Conservation (phyloP, 2,329 filamentous ascomycete species). For the Aspergillus ustus region DNA sequence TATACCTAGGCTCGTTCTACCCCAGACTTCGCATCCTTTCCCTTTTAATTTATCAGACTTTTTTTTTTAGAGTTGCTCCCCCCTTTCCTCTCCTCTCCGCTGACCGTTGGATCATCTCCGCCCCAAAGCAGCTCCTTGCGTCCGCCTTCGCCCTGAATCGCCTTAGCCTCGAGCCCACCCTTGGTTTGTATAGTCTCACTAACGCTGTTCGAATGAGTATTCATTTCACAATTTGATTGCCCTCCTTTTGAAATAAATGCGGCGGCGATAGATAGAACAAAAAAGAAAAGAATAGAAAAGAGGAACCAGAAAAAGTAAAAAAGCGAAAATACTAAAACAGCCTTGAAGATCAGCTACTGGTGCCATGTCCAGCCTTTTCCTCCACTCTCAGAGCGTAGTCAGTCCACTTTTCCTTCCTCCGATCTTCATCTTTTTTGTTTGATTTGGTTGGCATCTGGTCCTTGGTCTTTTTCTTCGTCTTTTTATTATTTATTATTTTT, state of each 20-base stretch:
- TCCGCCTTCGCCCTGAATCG: slow-evolving; percentile 22
- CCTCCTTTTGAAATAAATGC: background rate
- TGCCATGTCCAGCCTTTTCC: slow-evolving; percentile 29
- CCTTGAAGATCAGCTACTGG: slow-evolving; percentile 25
- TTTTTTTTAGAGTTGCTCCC: slow-evolving; percentile 13
- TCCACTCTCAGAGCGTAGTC: slow-evolving; percentile 17
- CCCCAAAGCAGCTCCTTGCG: slow-evolving; percentile 25
- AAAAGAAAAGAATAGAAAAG: slow-evolving; percentile 6
- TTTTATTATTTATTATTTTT: slow-evolving; percentile 12
- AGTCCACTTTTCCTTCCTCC: slow-evolving; percentile 22
- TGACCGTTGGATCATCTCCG: slow-evolving; percentile 30
- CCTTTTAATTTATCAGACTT: slow-evolving; percentile 11
- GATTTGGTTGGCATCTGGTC: slow-evolving; percentile 14
- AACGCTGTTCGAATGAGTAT: too few species aligned
- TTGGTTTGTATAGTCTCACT: background rate
- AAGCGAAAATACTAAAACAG: slow-evolving; percentile 13
- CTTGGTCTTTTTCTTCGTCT: background rate
- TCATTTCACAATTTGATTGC: background rate
- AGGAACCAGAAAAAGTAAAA: slow-evolving; percentile 10
- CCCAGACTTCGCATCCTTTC: slow-evolving; percentile 21
- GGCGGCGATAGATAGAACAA: background rate
- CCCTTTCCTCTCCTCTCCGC: slow-evolving; percentile 25
- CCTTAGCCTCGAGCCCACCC: slow-evolving; percentile 5
- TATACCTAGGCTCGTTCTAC: slow-evolving; percentile 11
- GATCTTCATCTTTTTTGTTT: slow-evolving; percentile 23